Evolutionary conservation across 352 stramenopile species (phyloP), one percentile per base, ranked within the genome.

Genomic region (Pythium aquatile): DNA sequence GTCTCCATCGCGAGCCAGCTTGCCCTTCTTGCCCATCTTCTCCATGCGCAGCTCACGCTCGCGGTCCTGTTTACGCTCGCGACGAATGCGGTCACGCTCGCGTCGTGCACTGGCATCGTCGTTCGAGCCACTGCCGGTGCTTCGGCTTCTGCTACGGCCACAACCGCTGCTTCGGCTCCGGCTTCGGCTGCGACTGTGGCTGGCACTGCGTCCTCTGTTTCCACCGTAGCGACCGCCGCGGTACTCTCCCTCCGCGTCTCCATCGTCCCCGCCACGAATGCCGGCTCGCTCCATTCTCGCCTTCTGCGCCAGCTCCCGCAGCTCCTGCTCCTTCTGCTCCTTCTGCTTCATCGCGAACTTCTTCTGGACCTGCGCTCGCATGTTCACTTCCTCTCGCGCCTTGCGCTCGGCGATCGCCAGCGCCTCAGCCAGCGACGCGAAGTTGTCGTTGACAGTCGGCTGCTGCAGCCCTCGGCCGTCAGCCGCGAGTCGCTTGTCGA

Each of bases 401-500:
- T 99, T 98, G 24, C 94, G 83, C 77, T 99, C 97, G 0, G 98
- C 97, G 57, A 99, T 98, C 61, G 99, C 98, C 48, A 99, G 75
- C 46, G 91, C 94, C 69, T 99, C 97, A 2, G 88, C 91, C 47
- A 99, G 82, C 29, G 93, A 98, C 33, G 98, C 97, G 85, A 99
- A 99, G 66, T 99, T 98, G 65, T 98, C 91, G 85, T 99, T 99
- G 49, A 99, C 97, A 0, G 94, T 98, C 30, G 91, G 77, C 63
- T 99, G 95, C 65, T 98, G 87, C 56, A 99, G 81, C 4, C 96
- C 96, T 30, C 97, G 89, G 35, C 98, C 98, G 78, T 99, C 97
- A 16, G 97, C 97, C 0, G 97, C 97, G 17, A 99, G 87, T 32
- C 98, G 93, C 83, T 99, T 99, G 78, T 99, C 97, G 40, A 99